These are phyloP conservation scores for Penicillium pulvis DNA, from an alignment of 495 filamentous ascomycete genomes.

Conservation along the genomic window DNA sequence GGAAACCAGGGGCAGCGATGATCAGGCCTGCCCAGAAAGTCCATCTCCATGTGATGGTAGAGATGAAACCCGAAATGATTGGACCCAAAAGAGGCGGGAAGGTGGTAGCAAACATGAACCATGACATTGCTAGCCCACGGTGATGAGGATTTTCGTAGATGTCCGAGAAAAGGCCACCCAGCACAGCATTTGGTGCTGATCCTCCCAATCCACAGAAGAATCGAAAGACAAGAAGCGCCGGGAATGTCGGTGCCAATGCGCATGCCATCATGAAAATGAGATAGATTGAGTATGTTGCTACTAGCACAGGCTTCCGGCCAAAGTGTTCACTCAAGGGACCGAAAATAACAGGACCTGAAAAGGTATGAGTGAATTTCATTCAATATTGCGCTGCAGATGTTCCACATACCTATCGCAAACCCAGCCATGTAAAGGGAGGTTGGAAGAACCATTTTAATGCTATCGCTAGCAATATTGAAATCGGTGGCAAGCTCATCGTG, in stretches of 20 bases:
- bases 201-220: slow-evolving; percentile 41
- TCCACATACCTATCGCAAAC: slow-evolving; percentile 6
- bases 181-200: slow-evolving; percentile 38
- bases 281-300: slow-evolving; percentile 51
- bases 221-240: slow-evolving; percentile 43
- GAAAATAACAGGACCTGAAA: slow-evolving; percentile 59
- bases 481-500: slow-evolving; percentile 5
- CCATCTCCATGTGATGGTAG: slow-evolving; percentile 56
- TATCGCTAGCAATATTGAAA: slow-evolving; percentile 8
- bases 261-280: slow-evolving; percentile 43
- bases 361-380: background rate
- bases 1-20: slow-evolving; percentile 36
- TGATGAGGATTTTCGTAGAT: slow-evolving; percentile 30
- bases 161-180: slow-evolving; percentile 46
- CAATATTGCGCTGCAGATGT: background rate
- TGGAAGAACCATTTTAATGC: slow-evolving; percentile 10
- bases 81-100: slow-evolving; percentile 38
- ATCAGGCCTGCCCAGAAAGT: slow-evolving; percentile 52
- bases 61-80: slow-evolving; percentile 32
- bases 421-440: slow-evolving; percentile 11
- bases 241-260: slow-evolving; percentile 37
- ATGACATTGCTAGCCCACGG: slow-evolving; percentile 40
- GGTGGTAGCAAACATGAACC: slow-evolving; percentile 52
- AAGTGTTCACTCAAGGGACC: slow-evolving; percentile 66
- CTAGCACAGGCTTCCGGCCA: slow-evolving; percentile 60